Evolutionary conservation across 306 rosid species (phyloP).

Genomic region (apple (Malus domestica)): ASM211411v1 NC_041793.1:28836501-28837000

Average conservation of each 20-base stretch:
- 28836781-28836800: constrained; percentile 34
- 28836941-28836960: neutral
- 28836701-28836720: constrained; percentile 33
- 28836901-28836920: neutral
- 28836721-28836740: constrained; percentile 37
- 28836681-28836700: neutral
- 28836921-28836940: neutral
- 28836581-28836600: constrained; percentile 63
- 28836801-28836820: constrained; percentile 2
- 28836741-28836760: constrained; percentile 41
- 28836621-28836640: constrained; percentile 22
- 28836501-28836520: constrained; percentile 99
- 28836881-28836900: neutral
- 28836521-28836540: constrained; percentile 94
- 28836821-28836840: neutral
- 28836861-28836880: neutral
- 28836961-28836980: neutral
- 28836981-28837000: neutral
- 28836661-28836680: neutral
- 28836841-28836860: constrained; percentile 13
- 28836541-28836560: constrained; percentile 69
- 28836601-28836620: constrained; percentile 34
- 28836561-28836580: constrained; percentile 79
- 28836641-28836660: neutral
- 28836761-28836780: constrained; percentile 22